Evolutionary conservation across 148 eudicot species (phyloP).

Genomic region (Vaccinium macrocarpon): DNA sequence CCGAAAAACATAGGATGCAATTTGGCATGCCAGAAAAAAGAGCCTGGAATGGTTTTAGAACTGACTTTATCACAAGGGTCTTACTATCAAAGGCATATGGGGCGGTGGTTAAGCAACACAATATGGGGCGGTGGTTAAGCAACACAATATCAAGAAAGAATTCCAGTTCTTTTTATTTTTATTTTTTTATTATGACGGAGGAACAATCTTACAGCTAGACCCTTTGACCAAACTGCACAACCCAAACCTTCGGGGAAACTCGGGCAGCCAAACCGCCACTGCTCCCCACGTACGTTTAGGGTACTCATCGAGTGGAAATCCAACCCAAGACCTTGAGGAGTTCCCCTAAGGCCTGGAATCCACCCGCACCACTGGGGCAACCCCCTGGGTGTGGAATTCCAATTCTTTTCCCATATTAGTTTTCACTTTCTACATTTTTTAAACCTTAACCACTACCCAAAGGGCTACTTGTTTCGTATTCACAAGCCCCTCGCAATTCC

Average conservation of each 20-base stretch:
- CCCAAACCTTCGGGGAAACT: no score
- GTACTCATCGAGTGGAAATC: no score
- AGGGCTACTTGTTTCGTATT: not conserved
- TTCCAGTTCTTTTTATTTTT: not conserved
- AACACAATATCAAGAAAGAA: not conserved
- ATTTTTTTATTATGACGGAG: not conserved
- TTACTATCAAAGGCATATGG: not conserved
- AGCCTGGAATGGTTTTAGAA: not conserved
- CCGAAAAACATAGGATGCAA: not conserved
- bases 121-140: no score
- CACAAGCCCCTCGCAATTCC: no score
- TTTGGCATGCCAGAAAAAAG: not conserved
- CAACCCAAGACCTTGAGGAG: no score
- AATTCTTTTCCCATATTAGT: not conserved
- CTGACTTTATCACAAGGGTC: not conserved
- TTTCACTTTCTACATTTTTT: not conserved
- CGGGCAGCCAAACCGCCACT: no score
- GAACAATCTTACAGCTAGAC: no score
- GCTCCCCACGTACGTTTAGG: no score
- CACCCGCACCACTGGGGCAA: no score
- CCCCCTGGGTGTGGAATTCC: no score
- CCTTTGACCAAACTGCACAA: no score
- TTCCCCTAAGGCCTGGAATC: no score
- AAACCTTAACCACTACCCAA: not conserved
- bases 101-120: not conserved